Base-by-base conservation (phyloP, 345 rosid genomes). In the Carallia brachiata region DNA sequence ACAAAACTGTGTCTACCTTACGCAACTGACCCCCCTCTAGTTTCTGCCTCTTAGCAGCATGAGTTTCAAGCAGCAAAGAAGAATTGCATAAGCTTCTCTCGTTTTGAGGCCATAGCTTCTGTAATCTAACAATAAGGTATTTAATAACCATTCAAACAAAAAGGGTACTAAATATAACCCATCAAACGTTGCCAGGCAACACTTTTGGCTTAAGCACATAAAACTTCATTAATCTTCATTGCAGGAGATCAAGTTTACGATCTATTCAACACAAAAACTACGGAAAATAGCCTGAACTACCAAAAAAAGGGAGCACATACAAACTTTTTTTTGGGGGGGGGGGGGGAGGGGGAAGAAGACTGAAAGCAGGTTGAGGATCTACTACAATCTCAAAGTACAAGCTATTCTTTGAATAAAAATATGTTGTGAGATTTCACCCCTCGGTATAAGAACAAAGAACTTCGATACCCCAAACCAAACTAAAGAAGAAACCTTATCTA, bases 31-130 rank as follows among this genome's bases (percentile, higher is more conserved):
- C 98, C 63, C 96, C 92, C 68, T 92, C 98, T 31, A 96, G 84
- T 74, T 96, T 96, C 88, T 88, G 98, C 79, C 97, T 88, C 87
- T 96, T 96, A 69, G 94, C 69, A 81, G 99, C 92, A 68, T 96
- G 99, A 75, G 61, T 71, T 84, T 90, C 99, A 66, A 79, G 82
- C 62, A 79, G 82, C 64, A 54, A 78, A 77, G 84, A 85, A 80
- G 84, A 71, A 76, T 70, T 76, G 75, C 69, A 76, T 61, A 80
- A 70, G 76, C 78, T 79, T 70, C 79, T 87, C 64, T 84, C 86
- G 55, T 65, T 68, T 63, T 76, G 82, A 73, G 48, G 70, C 60
- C 61, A 63, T 64, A 54, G 78, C 77, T 59, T 83, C 80, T 79
- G 89, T 77, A 78, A 83, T 68, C 96, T 90, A 79, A 17, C 36